Conservation (phyloP, 352 stramenopile genomes). For the Pythium rishiriense region DNA sequence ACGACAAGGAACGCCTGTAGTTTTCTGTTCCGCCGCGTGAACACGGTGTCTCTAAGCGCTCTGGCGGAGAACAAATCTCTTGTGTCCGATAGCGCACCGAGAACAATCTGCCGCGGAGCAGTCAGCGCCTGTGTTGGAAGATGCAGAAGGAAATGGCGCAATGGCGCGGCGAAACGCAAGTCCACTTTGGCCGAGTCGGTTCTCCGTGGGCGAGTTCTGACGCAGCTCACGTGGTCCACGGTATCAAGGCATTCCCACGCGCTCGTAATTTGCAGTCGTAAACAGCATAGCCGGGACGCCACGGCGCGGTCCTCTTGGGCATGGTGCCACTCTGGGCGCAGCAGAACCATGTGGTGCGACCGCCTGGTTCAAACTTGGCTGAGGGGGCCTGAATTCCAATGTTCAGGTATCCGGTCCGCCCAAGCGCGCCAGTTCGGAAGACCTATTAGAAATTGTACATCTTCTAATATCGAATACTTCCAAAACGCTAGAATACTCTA, state of each 20-base stretch:
- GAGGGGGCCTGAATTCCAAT: background rate
- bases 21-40: background rate
- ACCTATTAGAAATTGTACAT: background rate
- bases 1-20: background rate
- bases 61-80: background rate
- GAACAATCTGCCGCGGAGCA: background rate
- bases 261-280: background rate
- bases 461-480: background rate
- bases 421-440: background rate
- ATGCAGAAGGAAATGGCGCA: background rate
- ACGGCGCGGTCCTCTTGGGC: background rate
- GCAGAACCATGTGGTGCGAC: slow-evolving; percentile 1
- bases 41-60: background rate
- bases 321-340: background rate
- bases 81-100: background rate
- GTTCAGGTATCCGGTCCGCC: background rate
- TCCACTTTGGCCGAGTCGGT: too few relatives aligned
- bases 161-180: background rate
- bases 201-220: background rate
- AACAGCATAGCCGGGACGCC: background rate
- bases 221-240: background rate
- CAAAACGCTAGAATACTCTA: background rate
- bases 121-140: background rate
- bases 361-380: slow-evolving; percentile 2
- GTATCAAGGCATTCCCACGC: background rate